phyloP scores from a whole-genome alignment of 179 eudicot genomes.

The Silene coronaria region DNA sequence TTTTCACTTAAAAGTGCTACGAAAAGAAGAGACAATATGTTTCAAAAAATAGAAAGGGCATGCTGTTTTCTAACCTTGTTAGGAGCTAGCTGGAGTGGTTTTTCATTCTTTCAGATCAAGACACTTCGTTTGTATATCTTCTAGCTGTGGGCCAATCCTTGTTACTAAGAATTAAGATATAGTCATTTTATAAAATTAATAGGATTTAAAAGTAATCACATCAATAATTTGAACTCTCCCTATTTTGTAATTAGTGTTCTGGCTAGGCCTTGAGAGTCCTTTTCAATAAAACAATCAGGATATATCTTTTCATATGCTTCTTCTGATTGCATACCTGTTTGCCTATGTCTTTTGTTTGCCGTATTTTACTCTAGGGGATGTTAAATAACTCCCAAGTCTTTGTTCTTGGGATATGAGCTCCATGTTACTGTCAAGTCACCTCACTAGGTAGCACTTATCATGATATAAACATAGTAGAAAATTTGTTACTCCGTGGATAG shows the following conservation, averaged over 20 bases:
- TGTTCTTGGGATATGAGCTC: background rate
- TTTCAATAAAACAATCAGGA: slow-evolving; percentile 1
- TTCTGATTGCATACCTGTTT: background rate
- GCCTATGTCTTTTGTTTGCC: background rate
- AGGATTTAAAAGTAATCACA: background rate
- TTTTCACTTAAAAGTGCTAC: background rate
- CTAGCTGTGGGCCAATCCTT: background rate
- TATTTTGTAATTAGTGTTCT: slow-evolving; percentile 2
- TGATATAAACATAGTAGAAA: background rate
- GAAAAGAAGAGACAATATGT: background rate
- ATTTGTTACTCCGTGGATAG: background rate
- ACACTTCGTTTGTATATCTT: background rate
- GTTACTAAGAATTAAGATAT: background rate
- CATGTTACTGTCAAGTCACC: background rate
- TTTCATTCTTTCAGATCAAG: background rate
- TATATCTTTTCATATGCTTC: slow-evolving; percentile 1
- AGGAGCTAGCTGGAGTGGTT: background rate
- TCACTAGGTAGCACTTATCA: background rate
- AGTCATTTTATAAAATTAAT: background rate
- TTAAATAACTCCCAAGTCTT: slow-evolving; percentile 9
- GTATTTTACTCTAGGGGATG: background rate
- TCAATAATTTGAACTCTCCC: background rate
- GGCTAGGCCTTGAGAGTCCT: background rate
- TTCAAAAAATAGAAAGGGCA: background rate
- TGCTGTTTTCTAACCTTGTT: background rate